These are phyloP conservation scores for Colletotrichum horii DNA, from an alignment of 2,329 filamentous ascomycete genomes.

Conservation along the genomic window DNA sequence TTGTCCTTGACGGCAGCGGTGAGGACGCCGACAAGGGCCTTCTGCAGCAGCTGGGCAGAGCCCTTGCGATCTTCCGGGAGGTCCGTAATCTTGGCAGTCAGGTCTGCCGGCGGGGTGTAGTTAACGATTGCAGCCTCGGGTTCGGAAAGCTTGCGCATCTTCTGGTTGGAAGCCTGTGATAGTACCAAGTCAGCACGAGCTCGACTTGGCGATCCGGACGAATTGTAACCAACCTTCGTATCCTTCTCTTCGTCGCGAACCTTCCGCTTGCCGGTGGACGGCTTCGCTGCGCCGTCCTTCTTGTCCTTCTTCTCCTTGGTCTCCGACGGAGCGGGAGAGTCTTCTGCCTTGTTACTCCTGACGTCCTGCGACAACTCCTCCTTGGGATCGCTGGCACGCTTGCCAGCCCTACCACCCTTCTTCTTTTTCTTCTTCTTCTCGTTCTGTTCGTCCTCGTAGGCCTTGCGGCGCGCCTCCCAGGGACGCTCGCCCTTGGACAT, in stretches of 20 bases:
- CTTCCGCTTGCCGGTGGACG: slow-evolving; percentile 60
- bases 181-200: background rate
- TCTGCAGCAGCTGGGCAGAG: slow-evolving; percentile 73
- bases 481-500: slow-evolving; percentile 82
- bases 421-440: slow-evolving; percentile 58
- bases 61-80: slow-evolving; percentile 70
- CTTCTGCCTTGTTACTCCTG: slow-evolving; percentile 33
- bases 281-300: slow-evolving; percentile 47
- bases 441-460: slow-evolving; percentile 66
- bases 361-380: slow-evolving; percentile 37
- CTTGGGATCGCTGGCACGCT: slow-evolving; percentile 68
- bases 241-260: slow-evolving; percentile 59
- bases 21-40: slow-evolving; percentile 71
- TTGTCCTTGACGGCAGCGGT: slow-evolving; percentile 70
- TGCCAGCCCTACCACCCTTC: slow-evolving; percentile 65
- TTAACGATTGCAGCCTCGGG: slow-evolving; percentile 42
- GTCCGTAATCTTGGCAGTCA: slow-evolving; percentile 55
- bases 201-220: no score
- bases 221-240: slow-evolving; percentile 47
- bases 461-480: slow-evolving; percentile 76
- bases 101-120: slow-evolving; percentile 57
- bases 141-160: slow-evolving; percentile 62
- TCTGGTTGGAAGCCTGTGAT: slow-evolving; percentile 45
- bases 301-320: slow-evolving; percentile 52
- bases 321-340: slow-evolving; percentile 44